phyloP scores from a whole-genome alignment of 208 protist genomes.

The Naegleria lovaniensis region DNA sequence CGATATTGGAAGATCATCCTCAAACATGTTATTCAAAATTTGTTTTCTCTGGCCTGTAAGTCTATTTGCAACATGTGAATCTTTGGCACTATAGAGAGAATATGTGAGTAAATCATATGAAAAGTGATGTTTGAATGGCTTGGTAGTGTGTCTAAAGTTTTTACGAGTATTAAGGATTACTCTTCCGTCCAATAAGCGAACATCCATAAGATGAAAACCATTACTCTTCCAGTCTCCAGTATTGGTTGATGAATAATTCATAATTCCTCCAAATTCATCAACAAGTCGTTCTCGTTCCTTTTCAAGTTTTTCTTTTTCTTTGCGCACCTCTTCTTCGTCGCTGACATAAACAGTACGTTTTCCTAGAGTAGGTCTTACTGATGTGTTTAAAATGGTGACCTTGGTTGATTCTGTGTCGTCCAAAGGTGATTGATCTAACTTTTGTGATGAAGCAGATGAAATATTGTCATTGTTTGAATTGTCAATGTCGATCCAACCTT shows the following conservation, averaged over 20 bases:
- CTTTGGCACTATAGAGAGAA: neutral
- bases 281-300: neutral
- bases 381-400: neutral
- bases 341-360: neutral
- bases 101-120: neutral
- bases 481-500: neutral
- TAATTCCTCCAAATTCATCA: neutral
- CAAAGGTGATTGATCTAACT: neutral
- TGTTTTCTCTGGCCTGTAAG: neutral
- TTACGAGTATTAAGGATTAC: constrained; percentile 1
- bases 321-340: neutral
- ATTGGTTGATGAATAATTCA: neutral
- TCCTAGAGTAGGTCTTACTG: neutral
- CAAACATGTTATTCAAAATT: neutral
- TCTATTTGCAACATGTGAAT: neutral
- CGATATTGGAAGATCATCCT: neutral
- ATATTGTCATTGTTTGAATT: neutral
- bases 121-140: neutral
- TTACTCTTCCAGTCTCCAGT: constrained; percentile 1
- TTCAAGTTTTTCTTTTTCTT: constrained; percentile 7
- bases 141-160: neutral
- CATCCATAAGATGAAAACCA: constrained; percentile 7
- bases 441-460: neutral
- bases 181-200: neutral
- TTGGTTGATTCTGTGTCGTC: neutral